phyloP scores from a whole-genome alignment of 2,329 filamentous ascomycete species.

The Aspergillus fischeri region DNA sequence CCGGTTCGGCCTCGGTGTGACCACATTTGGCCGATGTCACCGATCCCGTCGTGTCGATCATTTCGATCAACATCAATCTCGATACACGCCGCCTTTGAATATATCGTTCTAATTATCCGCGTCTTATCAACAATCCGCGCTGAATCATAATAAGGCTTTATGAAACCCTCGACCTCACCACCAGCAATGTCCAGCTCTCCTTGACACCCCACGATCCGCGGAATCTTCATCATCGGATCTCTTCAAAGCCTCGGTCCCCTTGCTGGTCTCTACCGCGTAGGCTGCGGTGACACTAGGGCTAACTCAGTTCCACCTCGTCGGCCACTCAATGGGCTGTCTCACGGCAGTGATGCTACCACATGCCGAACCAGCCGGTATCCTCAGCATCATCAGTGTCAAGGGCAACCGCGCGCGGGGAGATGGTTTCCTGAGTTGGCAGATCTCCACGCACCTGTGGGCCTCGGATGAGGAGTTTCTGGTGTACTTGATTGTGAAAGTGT shows the following conservation, averaged over 20 bases:
- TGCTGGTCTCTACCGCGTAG: slow-evolving; percentile 9
- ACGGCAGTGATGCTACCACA: slow-evolving; percentile 20
- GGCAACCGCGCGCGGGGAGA: slow-evolving; percentile 23
- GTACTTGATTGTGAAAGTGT: slow-evolving; percentile 12
- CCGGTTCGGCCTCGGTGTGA: too few species aligned
- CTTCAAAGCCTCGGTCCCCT: slow-evolving; percentile 17
- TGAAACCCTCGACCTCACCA: slow-evolving; percentile 9
- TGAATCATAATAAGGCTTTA: too few species aligned
- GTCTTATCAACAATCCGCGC: too few species aligned
- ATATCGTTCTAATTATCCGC: too few species aligned
- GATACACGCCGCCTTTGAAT: too few species aligned
- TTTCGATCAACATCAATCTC: too few species aligned
- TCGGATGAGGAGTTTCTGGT: slow-evolving; percentile 15
- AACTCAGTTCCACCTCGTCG: slow-evolving; percentile 18
- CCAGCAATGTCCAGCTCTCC: slow-evolving; percentile 11
- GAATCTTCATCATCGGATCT: slow-evolving; percentile 13
- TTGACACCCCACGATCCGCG: slow-evolving; percentile 19
- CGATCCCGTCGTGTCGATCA: too few species aligned
- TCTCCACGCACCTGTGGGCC: slow-evolving; percentile 15
- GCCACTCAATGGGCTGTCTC: slow-evolving; percentile 23
- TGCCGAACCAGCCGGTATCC: slow-evolving; percentile 7
- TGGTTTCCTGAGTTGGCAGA: slow-evolving; percentile 24
- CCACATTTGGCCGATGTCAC: too few species aligned
- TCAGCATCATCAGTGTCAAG: slow-evolving; percentile 24
- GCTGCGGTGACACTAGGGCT: slow-evolving; percentile 16